Conservation (phyloP, 805 yeast genomes). For the Vanderwaltozyma tropicalis region DNA sequence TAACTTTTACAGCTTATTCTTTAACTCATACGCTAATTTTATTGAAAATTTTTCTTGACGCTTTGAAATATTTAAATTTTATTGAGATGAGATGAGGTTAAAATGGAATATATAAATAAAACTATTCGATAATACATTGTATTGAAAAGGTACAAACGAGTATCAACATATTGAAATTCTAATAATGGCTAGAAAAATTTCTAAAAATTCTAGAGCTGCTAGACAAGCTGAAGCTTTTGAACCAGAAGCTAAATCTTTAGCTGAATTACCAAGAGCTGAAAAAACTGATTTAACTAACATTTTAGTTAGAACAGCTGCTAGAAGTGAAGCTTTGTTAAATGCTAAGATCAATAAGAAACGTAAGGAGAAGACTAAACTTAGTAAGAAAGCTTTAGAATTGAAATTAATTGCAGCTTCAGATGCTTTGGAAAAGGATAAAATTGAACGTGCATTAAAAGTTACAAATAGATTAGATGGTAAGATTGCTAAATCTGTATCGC, state of each 20-base stretch:
- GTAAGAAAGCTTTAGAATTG: slow-evolving; percentile 17
- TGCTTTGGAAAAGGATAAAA: slow-evolving; percentile 29
- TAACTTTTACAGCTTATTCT: too few species aligned
- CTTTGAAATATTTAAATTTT: neutral
- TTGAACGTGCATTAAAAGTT: slow-evolving; percentile 41
- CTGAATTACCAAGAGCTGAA: slow-evolving; percentile 47
- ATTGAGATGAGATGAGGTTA: slow-evolving; percentile 5
- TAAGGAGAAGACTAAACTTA: slow-evolving; percentile 17
- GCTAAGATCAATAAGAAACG: slow-evolving; percentile 41
- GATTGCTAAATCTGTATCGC: slow-evolving; percentile 51
- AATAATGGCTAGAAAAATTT: slow-evolving; percentile 10
- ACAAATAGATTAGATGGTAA: slow-evolving; percentile 50
- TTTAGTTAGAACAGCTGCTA: slow-evolving; percentile 55
- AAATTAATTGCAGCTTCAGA: slow-evolving; percentile 19
- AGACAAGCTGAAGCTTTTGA: slow-evolving; percentile 48
- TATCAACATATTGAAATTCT: neutral
- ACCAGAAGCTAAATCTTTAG: slow-evolving; percentile 40
- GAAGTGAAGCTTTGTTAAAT: slow-evolving; percentile 51
- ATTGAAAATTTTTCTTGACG: neutral
- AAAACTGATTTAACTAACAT: slow-evolving; percentile 51
- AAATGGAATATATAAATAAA: too few species aligned
- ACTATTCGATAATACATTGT: neutral
- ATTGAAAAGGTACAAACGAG: neutral
- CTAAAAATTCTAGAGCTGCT: slow-evolving; percentile 61
- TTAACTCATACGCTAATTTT: neutral